Base-by-base conservation (phyloP, 208 protist species). In the Trypanosomatidae sp. region DNA sequence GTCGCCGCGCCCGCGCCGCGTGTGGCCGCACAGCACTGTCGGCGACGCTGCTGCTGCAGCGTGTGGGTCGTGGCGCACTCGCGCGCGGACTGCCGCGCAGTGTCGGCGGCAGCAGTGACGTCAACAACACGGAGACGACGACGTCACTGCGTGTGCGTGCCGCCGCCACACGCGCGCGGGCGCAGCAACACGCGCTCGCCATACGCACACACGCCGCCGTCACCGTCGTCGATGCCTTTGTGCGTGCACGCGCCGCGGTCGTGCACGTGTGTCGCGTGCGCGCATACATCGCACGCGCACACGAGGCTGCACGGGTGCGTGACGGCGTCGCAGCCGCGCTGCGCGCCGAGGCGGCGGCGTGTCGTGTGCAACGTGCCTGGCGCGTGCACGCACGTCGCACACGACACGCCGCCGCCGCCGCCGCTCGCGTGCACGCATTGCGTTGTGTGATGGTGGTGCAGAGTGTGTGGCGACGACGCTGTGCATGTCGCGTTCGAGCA, bases 1-100 rank as follows among this genome's bases (percentile, higher is more conserved):
- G 56, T 6, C 68, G 63, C 2, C 59, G 49, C 6, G 43, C 53
- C 11, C 49, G 56, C 23, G 78, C 78, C 2, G 43, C 61, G 1
- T 33, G 49, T 33, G 78, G 78, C 7, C 69, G 78, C 2, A 50
- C 66, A 7, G 61, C 66, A 30, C 61, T 83, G 13, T 60, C 60
- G 27, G 65, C 65, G 2, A 44, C 75, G 11, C 21, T 60, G 0
- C 18, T 61, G 0, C 47, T 88, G 20, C 72, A 82, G 48, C 22
- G 43, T 19, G 46, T 62, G 1, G 53, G 57, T 13, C 63, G 72
- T 19, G 78, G 62, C 13, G 42, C 20, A n/a, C 46, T 63, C 13
- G 39, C 33, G 0, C 56, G 78, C 2, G n/a, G n/a, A 13, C 38
- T 28, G 28, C 27, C 66, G 19, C 46, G 52, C 0, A 16, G n/a